Percentiles rank a stretch among this genome's conserved stretches.
These are phyloP conservation scores for Pycnococcus provasolii DNA, from an alignment of 139 green algal genomes.

Conservation along the genomic window DNA sequence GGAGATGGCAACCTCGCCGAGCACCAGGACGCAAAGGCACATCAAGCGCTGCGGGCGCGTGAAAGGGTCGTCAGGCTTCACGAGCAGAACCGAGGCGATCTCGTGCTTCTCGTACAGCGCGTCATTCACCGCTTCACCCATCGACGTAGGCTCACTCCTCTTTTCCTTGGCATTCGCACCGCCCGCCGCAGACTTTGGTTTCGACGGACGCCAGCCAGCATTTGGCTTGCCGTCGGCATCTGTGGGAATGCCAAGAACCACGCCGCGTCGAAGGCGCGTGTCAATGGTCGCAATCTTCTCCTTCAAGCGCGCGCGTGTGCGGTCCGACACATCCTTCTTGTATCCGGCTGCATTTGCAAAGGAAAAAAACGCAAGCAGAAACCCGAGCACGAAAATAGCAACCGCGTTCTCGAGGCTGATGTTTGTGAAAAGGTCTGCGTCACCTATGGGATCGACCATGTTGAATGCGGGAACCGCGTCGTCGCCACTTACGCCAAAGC, in stretches of 20 bases:
- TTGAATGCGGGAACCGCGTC: slow-evolving; percentile 31
- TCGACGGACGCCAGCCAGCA: no score
- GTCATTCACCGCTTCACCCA: background rate
- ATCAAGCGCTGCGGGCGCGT: slow-evolving; percentile 29
- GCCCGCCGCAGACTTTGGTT: background rate
- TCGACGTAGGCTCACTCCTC: background rate
- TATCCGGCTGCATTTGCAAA: slow-evolving; percentile 18
- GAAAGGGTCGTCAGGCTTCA: slow-evolving; percentile 20
- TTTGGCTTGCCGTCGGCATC: background rate
- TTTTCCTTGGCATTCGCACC: background rate
- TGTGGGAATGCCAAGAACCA: background rate
- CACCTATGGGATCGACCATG: slow-evolving; percentile 21
- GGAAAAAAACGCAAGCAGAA: slow-evolving; percentile 10
- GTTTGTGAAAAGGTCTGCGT: slow-evolving; percentile 22
- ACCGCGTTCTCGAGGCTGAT: slow-evolving; percentile 26
- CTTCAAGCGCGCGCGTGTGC: slow-evolving; percentile 1
- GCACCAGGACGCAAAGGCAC: slow-evolving; percentile 21
- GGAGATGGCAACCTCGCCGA: slow-evolving; percentile 21
- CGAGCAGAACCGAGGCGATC: slow-evolving; percentile 10
- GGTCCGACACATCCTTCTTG: slow-evolving; percentile 17
- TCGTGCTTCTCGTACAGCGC: slow-evolving; percentile 16
- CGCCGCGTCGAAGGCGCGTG: background rate
- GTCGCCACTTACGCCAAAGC: slow-evolving; percentile 23
- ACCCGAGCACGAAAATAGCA: slow-evolving; percentile 22
- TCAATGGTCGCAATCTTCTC: slow-evolving; percentile 14